Evolutionary conservation across 1,139 yeast species (phyloP).

Genomic region (Blastobotrys indianensis): DNA sequence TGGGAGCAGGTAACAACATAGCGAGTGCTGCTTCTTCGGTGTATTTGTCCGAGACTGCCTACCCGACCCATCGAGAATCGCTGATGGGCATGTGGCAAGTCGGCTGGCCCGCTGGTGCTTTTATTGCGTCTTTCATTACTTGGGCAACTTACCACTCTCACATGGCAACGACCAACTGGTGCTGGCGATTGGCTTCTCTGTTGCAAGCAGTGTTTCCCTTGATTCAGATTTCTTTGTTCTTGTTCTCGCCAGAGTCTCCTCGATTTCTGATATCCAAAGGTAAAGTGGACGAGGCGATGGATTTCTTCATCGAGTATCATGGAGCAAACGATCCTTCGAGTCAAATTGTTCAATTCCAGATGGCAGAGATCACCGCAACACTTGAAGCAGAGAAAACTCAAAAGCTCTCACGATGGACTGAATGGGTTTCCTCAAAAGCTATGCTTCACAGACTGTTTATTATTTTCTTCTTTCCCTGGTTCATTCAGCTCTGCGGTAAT

Average conservation of each 20-base stretch:
- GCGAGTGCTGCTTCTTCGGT: conserved; percentile 41
- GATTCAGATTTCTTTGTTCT: conserved; percentile 26
- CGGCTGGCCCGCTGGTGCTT: conserved; percentile 49
- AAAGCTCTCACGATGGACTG: conserved; percentile 29
- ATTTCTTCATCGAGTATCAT: conserved; percentile 28
- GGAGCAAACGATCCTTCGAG: conserved; percentile 23
- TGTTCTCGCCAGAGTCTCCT: conserved; percentile 54
- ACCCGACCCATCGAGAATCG: conserved; percentile 40
- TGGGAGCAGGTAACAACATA: conserved; percentile 46
- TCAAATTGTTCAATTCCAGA: conserved; percentile 20
- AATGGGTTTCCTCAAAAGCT: conserved; percentile 34
- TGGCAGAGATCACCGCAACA: conserved; percentile 22
- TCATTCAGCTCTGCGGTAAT: conserved; percentile 40
- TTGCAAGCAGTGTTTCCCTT: conserved; percentile 39
- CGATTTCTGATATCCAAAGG: conserved; percentile 61
- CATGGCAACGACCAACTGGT: conserved; percentile 31
- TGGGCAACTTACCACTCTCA: conserved; percentile 37
- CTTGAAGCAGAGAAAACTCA: conserved; percentile 17
- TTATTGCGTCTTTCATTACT: conserved; percentile 50
- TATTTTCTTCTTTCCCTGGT: conserved; percentile 31
- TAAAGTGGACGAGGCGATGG: conserved; percentile 45
- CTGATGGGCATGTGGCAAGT: conserved; percentile 44
- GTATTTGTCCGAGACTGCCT: conserved; percentile 37
- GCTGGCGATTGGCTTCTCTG: conserved; percentile 42
- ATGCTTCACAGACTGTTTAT: conserved; percentile 36